Evolutionary conservation across 352 stramenopile genomes (phyloP), one percentile per base, ranked within the genome.

Genomic region (Albugo candida): DNA sequence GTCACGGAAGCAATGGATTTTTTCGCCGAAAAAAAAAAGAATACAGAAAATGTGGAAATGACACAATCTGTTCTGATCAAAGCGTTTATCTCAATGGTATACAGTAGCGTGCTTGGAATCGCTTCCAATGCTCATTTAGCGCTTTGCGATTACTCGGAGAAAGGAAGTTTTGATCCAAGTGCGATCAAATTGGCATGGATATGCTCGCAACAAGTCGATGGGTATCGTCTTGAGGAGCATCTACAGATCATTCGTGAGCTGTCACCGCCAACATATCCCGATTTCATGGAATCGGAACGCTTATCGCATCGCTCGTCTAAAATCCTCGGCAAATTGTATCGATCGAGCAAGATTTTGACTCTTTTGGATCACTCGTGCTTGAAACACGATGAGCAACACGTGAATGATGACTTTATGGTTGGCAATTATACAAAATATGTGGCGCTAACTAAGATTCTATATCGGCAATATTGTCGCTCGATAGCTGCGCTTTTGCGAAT

Each of bases 61-160:
- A 18, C 13, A n/a, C 31, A 63, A 82, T 13, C 56, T 21, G 63
- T 54, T 8, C 40, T 91, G 39, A 58, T 83, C 27, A 58, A 74
- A 11, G 87, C 86, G 49, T 91, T 81, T 39, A 41, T 91, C 42
- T 63, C 76, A 41, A 81, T 67, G 8, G 72, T 87, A 11, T 56
- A 67, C 37, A 64, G 80, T 34, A 74, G 87, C 56, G 74, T 88
- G 4, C 47, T 91, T 5, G 78, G 75, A 34, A 49, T 83, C 18
- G 70, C 77, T 19, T 83, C 78, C 11, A 91, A 87, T 53, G 72
- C 71, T 2, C 78, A 91, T 34, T 44, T 87, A 11, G 78, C 77
- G 8, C 37, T 84, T 5, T 72, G 72, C 21, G 77, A 87, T 45
- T 48, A 56, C 11, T 60, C 62, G 3, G 27, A 21, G 13, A 45